phyloP scores from a whole-genome alignment of 441 rosid species.

The Aquilaria agallochum region DNA sequence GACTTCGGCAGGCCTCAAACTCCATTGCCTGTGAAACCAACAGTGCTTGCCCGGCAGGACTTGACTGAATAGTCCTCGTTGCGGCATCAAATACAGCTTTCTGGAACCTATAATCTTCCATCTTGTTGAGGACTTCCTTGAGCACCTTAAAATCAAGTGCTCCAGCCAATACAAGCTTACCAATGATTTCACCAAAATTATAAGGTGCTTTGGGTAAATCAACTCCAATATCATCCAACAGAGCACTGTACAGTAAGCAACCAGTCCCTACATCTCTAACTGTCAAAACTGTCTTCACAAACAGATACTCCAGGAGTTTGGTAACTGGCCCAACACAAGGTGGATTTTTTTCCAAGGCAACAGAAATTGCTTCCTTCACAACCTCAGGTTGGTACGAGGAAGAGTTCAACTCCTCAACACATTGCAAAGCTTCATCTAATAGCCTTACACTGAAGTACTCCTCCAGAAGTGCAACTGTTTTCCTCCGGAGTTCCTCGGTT shows the following conservation, averaged over 20 bases:
- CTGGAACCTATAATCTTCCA: conserved; percentile 40
- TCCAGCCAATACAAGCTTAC: conserved; percentile 28
- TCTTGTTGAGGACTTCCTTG: conserved; percentile 32
- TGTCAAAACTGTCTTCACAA: conserved; percentile 32
- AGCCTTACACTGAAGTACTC: conserved; percentile 44
- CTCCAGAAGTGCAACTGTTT: conserved; percentile 45
- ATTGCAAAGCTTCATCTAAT: conserved; percentile 46
- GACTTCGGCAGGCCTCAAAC: conserved; percentile 32
- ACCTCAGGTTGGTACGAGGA: conserved; percentile 44
- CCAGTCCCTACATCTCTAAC: conserved; percentile 34
- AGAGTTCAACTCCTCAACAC: conserved; percentile 45
- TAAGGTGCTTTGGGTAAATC: conserved; percentile 62
- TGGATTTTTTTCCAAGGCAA: conserved; percentile 45
- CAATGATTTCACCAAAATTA: conserved; percentile 47
- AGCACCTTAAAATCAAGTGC: conserved; percentile 28
- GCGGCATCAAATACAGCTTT: conserved; percentile 30
- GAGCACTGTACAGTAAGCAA: conserved; percentile 33
- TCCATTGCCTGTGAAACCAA: conserved; percentile 27
- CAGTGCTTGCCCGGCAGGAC: conserved; percentile 28
- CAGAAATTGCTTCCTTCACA: conserved; percentile 45
- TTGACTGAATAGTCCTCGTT: conserved; percentile 22
- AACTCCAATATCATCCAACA: conserved; percentile 49
- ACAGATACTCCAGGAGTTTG: conserved; percentile 34
- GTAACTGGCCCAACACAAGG: conserved; percentile 30
- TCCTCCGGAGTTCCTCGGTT: conserved; percentile 27